Base-by-base conservation (phyloP, 495 filamentous ascomycete genomes). In the Melanomma pulvis-pyrius region DNA sequence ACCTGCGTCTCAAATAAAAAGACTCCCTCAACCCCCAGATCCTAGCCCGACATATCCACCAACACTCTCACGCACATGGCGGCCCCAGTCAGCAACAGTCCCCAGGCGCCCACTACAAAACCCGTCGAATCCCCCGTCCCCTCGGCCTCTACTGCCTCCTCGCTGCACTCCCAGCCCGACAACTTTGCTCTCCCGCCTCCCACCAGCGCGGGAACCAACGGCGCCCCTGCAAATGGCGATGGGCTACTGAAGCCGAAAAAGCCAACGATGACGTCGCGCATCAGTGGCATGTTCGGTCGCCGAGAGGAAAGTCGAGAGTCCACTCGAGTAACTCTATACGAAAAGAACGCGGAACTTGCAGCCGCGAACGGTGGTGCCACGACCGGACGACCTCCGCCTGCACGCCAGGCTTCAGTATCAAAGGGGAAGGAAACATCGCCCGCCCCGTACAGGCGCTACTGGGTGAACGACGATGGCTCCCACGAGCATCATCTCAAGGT, bases 401-500 rank as follows among this genome's bases (percentile, higher is more conserved):
- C 72, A 24, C 58, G 75, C 48, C 63, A 70, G 41, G 61, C 56
- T 17, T 78, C 76, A 26, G 54, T 54, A 1, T 2, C 70, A 36
- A 76, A 74, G 58, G 75, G 69, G 24, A 67, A 71, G 30, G 74
- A 74, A 17, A 61, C 69, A 13, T 39, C 71, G 1, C 55, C 32
- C 50, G 69, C 29, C 25, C 44, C 28, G 64, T 70, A 58, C 81
- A 83, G 81, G 69, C 84, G 89, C 17, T 91, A 89, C 72, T 84
- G 86, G 72, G 61, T 82, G 21, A 74, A 81, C 39, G 75, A 81
- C 2, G 85, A 90, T 66, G 89, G 89, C 70, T 83, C 86, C 9
- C 94, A 98, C 72, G 87, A 90, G 63, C 94, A 98, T 74, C 83
- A 91, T 68, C 85, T 98, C 19, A 93, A 91, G 73, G 90, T 88